A percentile compares a stretch with the other conserved stretches of the same genome.
Evolutionary conservation across 176 grass and related monocot genomes (phyloP).

Genomic region (Cocos nucifera): DNA sequence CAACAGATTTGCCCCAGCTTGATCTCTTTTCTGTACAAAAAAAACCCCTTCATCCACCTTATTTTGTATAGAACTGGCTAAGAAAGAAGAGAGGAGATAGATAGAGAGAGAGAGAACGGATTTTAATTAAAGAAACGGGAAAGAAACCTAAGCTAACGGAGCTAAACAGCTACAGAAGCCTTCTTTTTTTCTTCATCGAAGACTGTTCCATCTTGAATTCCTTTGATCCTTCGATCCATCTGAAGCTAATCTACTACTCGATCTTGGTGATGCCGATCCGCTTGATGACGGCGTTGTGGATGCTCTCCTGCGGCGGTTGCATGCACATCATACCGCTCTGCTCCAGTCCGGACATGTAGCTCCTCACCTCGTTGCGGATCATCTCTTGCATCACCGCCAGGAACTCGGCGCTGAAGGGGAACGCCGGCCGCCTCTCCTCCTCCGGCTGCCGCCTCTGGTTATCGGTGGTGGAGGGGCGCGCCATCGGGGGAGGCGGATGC

Average conservation of each 20-base stretch:
- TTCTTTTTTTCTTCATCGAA: constrained; percentile 1
- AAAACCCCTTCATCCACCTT: constrained; percentile 9
- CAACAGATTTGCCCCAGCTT: no score
- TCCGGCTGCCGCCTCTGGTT: no score
- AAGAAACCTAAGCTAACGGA: constrained; percentile 9
- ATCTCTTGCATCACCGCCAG: constrained; percentile 19
- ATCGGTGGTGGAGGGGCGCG: neutral
- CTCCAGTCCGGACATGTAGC: constrained; percentile 10
- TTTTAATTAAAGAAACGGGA: constrained; percentile 2
- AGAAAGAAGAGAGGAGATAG: neutral
- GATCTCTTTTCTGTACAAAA: constrained; percentile 10
- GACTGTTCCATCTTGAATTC: neutral
- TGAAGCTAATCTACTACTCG: constrained; percentile 20
- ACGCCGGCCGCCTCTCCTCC: no score
- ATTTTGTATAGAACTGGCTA: constrained; percentile 1
- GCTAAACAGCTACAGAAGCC: constrained; percentile 4
- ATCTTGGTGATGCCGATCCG: neutral
- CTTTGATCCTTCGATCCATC: neutral
- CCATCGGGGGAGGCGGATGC: neutral
- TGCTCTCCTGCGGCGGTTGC: neutral
- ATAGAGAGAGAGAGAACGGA: neutral
- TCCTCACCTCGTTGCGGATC: constrained; percentile 19
- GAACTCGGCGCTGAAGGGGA: constrained; percentile 9
- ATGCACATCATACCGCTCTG: neutral
- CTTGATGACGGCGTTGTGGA: constrained; percentile 1